These are phyloP conservation scores for Aspergillus fructus DNA, from an alignment of 2,329 filamentous ascomycete genomes.

Conservation along the genomic window DNA sequence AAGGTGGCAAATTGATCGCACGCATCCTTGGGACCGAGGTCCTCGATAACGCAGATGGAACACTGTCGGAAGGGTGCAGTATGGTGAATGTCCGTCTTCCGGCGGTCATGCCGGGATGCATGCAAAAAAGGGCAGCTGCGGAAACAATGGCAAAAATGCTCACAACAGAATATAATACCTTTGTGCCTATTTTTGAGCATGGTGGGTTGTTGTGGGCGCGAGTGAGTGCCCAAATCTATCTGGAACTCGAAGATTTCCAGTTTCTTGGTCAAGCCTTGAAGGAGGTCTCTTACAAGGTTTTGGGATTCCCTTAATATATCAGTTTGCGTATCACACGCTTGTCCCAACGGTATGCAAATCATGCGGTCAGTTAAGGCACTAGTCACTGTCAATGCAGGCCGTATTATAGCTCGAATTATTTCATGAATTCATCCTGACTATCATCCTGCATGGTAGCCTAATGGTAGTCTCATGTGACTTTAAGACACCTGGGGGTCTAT, in stretches of 20 bases:
- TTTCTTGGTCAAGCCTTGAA: conserved; percentile 63
- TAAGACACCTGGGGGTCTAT: too few species aligned
- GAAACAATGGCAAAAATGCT: conserved; percentile 50
- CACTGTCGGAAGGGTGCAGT: conserved; percentile 49
- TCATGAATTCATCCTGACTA: too few species aligned
- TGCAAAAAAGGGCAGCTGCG: conserved; percentile 32
- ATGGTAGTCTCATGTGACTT: too few species aligned
- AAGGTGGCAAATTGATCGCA: conserved; percentile 63
- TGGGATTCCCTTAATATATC: too few species aligned
- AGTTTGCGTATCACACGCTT: too few species aligned
- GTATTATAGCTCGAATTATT: too few species aligned
- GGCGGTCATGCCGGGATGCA: conserved; percentile 42
- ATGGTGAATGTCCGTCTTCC: conserved; percentile 76
- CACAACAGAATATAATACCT: conserved; percentile 62
- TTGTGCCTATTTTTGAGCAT: conserved; percentile 65
- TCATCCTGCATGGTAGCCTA: too few species aligned
- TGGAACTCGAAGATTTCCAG: conserved; percentile 75
- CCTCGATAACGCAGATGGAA: conserved; percentile 46
- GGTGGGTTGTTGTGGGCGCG: conserved; percentile 66
- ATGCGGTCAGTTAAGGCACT: too few species aligned
- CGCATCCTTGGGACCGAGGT: conserved; percentile 66
- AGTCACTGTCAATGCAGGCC: too few species aligned
- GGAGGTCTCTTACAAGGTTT: too few species aligned
- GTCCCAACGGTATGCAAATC: too few species aligned
- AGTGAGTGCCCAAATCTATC: conserved; percentile 77